Conservation (phyloP, 306 rosid genomes). For the Aeschynomene evenia region DNA sequence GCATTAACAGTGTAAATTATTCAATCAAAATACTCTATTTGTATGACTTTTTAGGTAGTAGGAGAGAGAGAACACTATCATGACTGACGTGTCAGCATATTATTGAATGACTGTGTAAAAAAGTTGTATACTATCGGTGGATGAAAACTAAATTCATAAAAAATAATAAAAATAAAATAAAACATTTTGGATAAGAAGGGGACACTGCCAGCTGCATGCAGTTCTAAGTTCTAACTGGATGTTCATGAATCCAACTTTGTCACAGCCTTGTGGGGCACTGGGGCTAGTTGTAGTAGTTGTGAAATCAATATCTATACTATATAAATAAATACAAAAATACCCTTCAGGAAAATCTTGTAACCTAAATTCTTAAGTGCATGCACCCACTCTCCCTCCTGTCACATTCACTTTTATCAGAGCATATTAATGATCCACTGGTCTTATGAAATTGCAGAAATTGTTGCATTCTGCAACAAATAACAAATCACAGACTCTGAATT, state of each 20-base stretch:
- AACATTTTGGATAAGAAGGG: not conserved
- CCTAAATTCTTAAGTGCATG: too few relatives aligned
- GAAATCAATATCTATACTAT: not conserved
- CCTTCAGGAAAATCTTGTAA: not conserved
- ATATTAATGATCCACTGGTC: not conserved
- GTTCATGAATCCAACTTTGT: not conserved
- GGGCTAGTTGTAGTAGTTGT: not conserved
- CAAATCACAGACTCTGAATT: not conserved
- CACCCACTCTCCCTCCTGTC: not conserved
- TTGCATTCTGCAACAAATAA: conserved; percentile 15
- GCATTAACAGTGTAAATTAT: too few relatives aligned
- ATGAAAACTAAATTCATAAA: too few relatives aligned
- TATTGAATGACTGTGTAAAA: too few relatives aligned
- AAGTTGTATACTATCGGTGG: too few relatives aligned
- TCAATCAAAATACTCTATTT: too few relatives aligned
- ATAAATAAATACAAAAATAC: too few relatives aligned
- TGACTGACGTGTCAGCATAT: too few relatives aligned
- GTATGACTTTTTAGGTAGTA: too few relatives aligned
- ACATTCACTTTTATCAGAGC: not conserved
- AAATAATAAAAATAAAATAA: too few relatives aligned
- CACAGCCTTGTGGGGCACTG: not conserved
- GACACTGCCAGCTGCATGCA: not conserved
- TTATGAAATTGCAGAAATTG: conserved; percentile 23
- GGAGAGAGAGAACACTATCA: too few relatives aligned
- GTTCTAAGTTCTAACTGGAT: not conserved